Base-by-base conservation (phyloP, 106 monocot genomes). In the Dendrobium nobile region DNA sequence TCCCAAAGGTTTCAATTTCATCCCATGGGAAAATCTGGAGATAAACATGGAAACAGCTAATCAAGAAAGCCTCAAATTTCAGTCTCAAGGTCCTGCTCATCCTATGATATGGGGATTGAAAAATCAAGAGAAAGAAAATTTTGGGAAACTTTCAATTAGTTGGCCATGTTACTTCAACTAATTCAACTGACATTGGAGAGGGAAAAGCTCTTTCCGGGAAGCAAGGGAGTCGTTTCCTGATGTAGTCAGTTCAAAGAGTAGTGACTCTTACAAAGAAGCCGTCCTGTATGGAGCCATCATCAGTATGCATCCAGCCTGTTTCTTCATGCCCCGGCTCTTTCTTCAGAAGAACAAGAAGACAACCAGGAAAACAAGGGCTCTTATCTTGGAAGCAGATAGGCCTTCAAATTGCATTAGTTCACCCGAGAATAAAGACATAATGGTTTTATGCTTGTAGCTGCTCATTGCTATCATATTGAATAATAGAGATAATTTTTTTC, bases 261-360 rank as follows among this genome's bases (percentile, higher is more conserved):
- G 74, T 45, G 89, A 86, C 48, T 89, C 86, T 45, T 88, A 64
- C 40, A 90, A 95, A 70, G 87, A 93, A 65, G 84, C 78, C n/a
- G n/a, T n/a, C n/a, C n/a, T n/a, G n/a, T n/a, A n/a, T n/a, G n/a
- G n/a, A n/a, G n/a, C n/a, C n/a, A n/a, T n/a, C n/a, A n/a, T n/a
- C n/a, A n/a, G n/a, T n/a, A n/a, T n/a, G n/a, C n/a, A n/a, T n/a
- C n/a, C n/a, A n/a, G n/a, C n/a, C n/a, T n/a, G n/a, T n/a, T n/a
- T n/a, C n/a, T n/a, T n/a, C n/a, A n/a, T n/a, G n/a, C n/a, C n/a
- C n/a, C n/a, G n/a, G n/a, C n/a, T n/a, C n/a, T n/a, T n/a, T n/a
- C n/a, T n/a, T n/a, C n/a, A n/a, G n/a, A n/a, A n/a, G n/a, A n/a
- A n/a, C n/a, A n/a, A n/a, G n/a, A n/a, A n/a, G n/a, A n/a, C n/a